Evolutionary conservation across 306 rosid genomes (phyloP).

Genomic region (Lupinus albus): DNA sequence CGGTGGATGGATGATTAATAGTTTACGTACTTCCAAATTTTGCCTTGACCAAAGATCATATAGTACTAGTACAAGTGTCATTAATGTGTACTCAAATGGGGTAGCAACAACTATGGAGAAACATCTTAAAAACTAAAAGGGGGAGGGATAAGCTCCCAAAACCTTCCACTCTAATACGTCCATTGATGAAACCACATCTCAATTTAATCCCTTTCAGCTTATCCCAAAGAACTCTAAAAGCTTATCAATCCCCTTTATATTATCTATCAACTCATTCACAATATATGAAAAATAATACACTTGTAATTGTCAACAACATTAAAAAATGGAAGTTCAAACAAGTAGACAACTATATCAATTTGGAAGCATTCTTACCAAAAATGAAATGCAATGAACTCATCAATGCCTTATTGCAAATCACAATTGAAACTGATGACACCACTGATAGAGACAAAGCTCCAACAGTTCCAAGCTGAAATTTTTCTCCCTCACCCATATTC

Average conservation of each 20-base stretch:
- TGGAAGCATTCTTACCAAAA: conserved; percentile 58
- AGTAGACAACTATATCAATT: conserved; percentile 12
- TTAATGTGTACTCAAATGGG: not conserved
- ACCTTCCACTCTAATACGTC: conserved; percentile 22
- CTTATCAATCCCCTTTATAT: conserved; percentile 9
- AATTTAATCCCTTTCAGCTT: not conserved
- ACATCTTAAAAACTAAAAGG: not conserved
- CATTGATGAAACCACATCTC: conserved; percentile 3
- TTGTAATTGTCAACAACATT: not conserved
- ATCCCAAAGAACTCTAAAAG: not conserved
- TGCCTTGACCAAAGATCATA: not conserved
- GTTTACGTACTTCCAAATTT: conserved; percentile 7
- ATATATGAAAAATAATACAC: not conserved
- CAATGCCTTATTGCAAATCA: conserved; percentile 82
- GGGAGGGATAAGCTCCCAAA: not conserved
- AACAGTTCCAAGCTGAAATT: conserved; percentile 72
- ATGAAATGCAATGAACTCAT: conserved; percentile 71
- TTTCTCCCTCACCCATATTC: conserved; percentile 74
- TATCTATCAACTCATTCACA: not conserved
- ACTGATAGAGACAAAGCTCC: conserved; percentile 85
- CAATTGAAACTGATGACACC: conserved; percentile 84
- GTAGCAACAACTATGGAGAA: too few species aligned
- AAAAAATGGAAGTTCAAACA: not conserved
- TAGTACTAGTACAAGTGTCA: conserved; percentile 15
- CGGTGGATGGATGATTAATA: not conserved